A percentile compares a stretch with the other conserved stretches of the same genome.
Conservation (phyloP, 768 basidiomycete genomes). For the Tricholomella constricta region DNA sequence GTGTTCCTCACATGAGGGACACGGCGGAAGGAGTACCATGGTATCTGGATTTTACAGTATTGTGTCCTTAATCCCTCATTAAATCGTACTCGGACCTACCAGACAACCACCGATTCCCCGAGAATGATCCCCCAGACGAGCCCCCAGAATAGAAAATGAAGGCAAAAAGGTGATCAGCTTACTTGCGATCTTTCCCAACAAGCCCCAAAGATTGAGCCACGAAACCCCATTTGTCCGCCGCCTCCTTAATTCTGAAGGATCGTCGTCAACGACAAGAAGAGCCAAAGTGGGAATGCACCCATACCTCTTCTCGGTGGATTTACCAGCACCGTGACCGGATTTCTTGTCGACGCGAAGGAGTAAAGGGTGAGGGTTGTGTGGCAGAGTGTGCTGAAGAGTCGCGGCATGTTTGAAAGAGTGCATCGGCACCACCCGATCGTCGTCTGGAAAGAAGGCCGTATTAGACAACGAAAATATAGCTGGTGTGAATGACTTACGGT, state of each 20-base stretch:
- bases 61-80: slow-evolving; percentile 5
- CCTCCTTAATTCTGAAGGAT: slow-evolving; percentile 64
- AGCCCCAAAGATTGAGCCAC: slow-evolving; percentile 66
- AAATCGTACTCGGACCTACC: neutral
- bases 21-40: slow-evolving; percentile 1
- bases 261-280: neutral
- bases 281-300: neutral
- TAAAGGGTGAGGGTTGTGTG: slow-evolving; percentile 71
- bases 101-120: slow-evolving; percentile 6
- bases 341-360: slow-evolving; percentile 79
- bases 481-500: slow-evolving; percentile 52
- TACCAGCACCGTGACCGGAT: slow-evolving; percentile 80
- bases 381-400: slow-evolving; percentile 65
- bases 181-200: slow-evolving; percentile 35
- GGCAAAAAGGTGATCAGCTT: slow-evolving; percentile 19
- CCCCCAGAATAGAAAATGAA: slow-evolving; percentile 10
- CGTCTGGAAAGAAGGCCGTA: slow-evolving; percentile 45
- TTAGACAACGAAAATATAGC: neutral
- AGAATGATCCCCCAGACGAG: slow-evolving; percentile 5
- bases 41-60: neutral
- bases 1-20: neutral
- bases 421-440: slow-evolving; percentile 84
- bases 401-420: slow-evolving; percentile 87
- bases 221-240: slow-evolving; percentile 78
- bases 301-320: slow-evolving; percentile 70